phyloP scores from a whole-genome alignment of 129 eudicot species.

The Helianthus tuberosus region DNA sequence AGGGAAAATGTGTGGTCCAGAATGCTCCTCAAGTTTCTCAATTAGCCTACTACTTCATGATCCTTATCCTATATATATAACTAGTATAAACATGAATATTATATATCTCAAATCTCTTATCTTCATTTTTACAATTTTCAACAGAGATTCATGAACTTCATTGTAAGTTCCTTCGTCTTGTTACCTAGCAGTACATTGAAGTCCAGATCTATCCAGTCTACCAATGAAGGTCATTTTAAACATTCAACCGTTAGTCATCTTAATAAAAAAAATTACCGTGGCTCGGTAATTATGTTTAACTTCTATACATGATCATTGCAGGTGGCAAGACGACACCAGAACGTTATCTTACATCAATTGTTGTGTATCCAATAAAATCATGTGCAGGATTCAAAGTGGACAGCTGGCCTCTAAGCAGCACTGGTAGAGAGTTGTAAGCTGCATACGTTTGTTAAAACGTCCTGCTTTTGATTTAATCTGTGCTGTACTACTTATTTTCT shows the following conservation, averaged over 20 bases:
- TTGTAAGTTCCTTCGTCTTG: conserved; percentile 60
- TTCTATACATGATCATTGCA: conserved; percentile 39
- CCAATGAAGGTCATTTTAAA: conserved; percentile 51
- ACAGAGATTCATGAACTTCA: conserved; percentile 76
- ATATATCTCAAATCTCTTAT: neutral
- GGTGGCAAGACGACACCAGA: conserved; percentile 40
- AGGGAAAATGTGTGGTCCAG: too few relatives aligned
- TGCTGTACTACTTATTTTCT: neutral
- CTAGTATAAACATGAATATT: neutral
- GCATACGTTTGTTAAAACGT: conserved; percentile 29
- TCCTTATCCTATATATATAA: too few relatives aligned
- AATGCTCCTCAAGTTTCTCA: too few relatives aligned
- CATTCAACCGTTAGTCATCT: neutral
- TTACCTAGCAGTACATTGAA: conserved; percentile 33
- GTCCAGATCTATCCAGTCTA: conserved; percentile 30
- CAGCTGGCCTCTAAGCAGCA: conserved; percentile 82
- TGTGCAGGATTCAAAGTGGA: conserved; percentile 87
- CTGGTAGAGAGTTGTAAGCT: conserved; percentile 73
- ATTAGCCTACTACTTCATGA: too few relatives aligned
- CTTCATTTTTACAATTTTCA: conserved; percentile 1
- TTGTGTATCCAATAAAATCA: conserved; percentile 90
- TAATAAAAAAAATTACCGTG: neutral
- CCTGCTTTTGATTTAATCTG: conserved; percentile 1
- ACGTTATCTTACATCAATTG: conserved; percentile 60
- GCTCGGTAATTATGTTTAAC: conserved; percentile 26